These are phyloP conservation scores for Pseudocercospora pini-densiflorae DNA, from an alignment of 2,329 filamentous ascomycete species.

Conservation along the genomic window DNA sequence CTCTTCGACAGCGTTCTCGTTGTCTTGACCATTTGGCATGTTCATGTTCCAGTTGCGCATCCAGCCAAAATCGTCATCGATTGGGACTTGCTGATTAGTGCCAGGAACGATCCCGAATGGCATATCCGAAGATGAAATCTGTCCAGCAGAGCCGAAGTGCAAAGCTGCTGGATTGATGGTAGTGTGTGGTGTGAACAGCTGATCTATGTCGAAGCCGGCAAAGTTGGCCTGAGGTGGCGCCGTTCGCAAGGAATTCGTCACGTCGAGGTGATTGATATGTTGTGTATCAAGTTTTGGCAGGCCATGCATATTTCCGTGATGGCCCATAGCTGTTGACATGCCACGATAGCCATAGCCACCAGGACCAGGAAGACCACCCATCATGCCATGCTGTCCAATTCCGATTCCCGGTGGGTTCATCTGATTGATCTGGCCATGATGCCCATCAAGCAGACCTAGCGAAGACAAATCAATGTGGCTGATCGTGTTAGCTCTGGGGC, in stretches of 20 bases:
- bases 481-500: slow-evolving; percentile 93
- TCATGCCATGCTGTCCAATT: slow-evolving; percentile 53
- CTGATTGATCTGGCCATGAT: slow-evolving; percentile 32
- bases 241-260: slow-evolving; percentile 72
- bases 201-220: slow-evolving; percentile 72
- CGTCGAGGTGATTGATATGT: slow-evolving; percentile 63
- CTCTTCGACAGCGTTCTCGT: slow-evolving; percentile 83
- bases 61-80: slow-evolving; percentile 84
- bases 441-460: slow-evolving; percentile 57
- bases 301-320: slow-evolving; percentile 68
- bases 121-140: slow-evolving; percentile 27
- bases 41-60: slow-evolving; percentile 79
- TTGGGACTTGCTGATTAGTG: slow-evolving; percentile 60
- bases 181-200: slow-evolving; percentile 67
- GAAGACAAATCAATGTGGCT: slow-evolving; percentile 83
- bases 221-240: slow-evolving; percentile 74
- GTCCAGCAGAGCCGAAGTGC: slow-evolving; percentile 73
- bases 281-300: slow-evolving; percentile 83
- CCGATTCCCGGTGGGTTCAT: slow-evolving; percentile 35
- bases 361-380: slow-evolving; percentile 59
- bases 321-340: slow-evolving; percentile 71
- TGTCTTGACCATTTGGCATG: slow-evolving; percentile 62
- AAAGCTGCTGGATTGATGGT: slow-evolving; percentile 71
- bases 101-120: slow-evolving; percentile 51
- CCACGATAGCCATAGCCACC: slow-evolving; percentile 69